Conservation (phyloP, 2,329 filamentous ascomycete species). For the Metarhizium brunneum region DNA sequence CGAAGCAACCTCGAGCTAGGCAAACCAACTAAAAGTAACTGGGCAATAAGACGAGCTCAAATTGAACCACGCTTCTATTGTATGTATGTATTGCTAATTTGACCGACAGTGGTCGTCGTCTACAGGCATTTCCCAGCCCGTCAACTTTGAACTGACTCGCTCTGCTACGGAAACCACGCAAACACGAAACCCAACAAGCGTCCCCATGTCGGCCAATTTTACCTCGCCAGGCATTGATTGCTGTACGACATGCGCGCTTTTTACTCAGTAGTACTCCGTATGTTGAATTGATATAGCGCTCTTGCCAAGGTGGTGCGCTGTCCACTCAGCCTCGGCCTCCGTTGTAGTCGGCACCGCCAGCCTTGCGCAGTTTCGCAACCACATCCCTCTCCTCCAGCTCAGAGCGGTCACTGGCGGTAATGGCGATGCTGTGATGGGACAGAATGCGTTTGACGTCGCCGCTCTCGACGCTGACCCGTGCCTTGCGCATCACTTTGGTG, state of each 20-base stretch:
- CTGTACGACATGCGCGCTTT: no score
- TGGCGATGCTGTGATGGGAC: conserved; percentile 54
- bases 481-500: conserved; percentile 61
- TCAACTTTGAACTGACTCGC: background rate
- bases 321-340: conserved; percentile 45
- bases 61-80: background rate
- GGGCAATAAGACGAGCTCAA: no score
- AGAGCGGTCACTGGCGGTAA: conserved; percentile 49
- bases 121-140: background rate
- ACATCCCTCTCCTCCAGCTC: conserved; percentile 56
- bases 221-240: background rate
- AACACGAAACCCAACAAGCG: background rate
- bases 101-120: background rate
- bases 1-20: no score
- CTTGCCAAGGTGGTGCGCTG: background rate
- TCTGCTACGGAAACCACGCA: background rate
- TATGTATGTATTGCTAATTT: background rate
- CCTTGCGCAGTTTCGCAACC: conserved; percentile 51
- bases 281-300: background rate
- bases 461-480: conserved; percentile 58
- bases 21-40: no score
- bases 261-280: background rate
- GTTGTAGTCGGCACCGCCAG: conserved; percentile 63
- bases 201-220: background rate
- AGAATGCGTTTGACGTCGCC: conserved; percentile 55